Base-by-base conservation (phyloP, 1,284 basidiomycete species). In the Melampsora americana region DNA sequence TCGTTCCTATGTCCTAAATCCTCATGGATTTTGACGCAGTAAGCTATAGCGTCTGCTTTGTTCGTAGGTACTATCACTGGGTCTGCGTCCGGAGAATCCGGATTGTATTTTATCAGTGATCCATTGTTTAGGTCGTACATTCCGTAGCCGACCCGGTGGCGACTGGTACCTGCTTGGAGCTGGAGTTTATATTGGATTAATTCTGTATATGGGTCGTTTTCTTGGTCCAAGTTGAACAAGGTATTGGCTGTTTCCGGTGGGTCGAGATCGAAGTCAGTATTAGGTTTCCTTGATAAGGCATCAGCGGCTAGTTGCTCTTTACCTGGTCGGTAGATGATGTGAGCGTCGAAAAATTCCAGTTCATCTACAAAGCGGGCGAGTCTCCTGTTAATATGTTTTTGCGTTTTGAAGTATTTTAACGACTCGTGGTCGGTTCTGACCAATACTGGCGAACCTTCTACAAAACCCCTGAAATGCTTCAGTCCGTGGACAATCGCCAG, bases 241-340 rank as follows among this genome's bases (percentile, higher is more conserved):
- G 50, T 35, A 16, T 53, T 28, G 18, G 23, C 23, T 1, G 32
- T 20, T 59, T 69, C 50, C 32, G 67, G 50, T 1, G 67, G 67
- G n/a, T 59, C 53, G 16, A 1, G 5, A n/a, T 69, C 50, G 6
- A 9, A 32, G 20, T 30, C 26, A 11, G 23, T 30, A n/a, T 69
- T 42, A 1, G 68, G 68, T 44, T 69, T 69, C 32, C 35, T 39
- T 16, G 68, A 69, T 1, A 69, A 23, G 3, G 68, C 26, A 18
- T 69, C 50, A 4, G 68, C 68, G 4, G 66, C 68, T 39, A 69
- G 30, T 16, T 69, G 67, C 56, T 69, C 53, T 23, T 26, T 11
- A 6, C 67, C 67, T 1, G 67, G 67, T 5, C 18, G 35, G n/a
- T 69, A 69, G 18, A 69, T 59, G 28, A 69, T 69, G 48, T 30